These are phyloP conservation scores for Lagenidium sp. DNA, from an alignment of 352 stramenopile species.

Conservation along the genomic window DNA sequence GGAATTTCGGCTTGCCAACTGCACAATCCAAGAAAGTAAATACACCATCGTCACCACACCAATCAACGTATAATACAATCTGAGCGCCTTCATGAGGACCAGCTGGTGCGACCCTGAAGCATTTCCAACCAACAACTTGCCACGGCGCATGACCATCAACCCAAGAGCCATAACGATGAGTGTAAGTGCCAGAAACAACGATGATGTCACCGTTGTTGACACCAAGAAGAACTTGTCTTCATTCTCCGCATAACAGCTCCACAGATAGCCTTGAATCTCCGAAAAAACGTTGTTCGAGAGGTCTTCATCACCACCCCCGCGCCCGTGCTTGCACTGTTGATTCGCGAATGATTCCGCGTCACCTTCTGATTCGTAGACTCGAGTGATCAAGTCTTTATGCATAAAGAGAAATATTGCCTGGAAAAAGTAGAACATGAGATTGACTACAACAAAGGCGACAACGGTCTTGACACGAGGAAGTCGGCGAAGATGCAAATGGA, in stretches of 20 bases:
- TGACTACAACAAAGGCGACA: constrained; percentile 58
- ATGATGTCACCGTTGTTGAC: constrained; percentile 71
- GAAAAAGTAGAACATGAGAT: constrained; percentile 75
- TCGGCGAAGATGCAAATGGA: constrained; percentile 69
- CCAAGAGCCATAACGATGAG: constrained; percentile 75
- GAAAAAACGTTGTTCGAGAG: constrained; percentile 67
- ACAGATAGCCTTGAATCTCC: constrained; percentile 80
- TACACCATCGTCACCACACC: constrained; percentile 81
- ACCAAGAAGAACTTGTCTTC: constrained; percentile 71
- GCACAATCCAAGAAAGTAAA: constrained; percentile 73
- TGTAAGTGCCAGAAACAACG: constrained; percentile 68
- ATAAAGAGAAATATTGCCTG: constrained; percentile 62
- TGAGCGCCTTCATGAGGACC: constrained; percentile 76
- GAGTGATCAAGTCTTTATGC: constrained; percentile 53
- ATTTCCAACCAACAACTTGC: constrained; percentile 64
- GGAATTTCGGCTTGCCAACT: constrained; percentile 59
- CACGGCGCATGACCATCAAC: constrained; percentile 80
- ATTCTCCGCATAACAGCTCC: constrained; percentile 66
- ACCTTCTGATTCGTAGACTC: constrained; percentile 66
- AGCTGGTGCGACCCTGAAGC: constrained; percentile 62
- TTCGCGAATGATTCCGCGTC: constrained; percentile 61
- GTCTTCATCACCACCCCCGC: constrained; percentile 29
- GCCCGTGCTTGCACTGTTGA: constrained; percentile 60
- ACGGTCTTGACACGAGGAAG: constrained; percentile 58
- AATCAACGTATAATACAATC: constrained; percentile 82